Conservation (phyloP, 2,329 filamentous ascomycete genomes). For the Plenodomus tracheiphilus region DNA sequence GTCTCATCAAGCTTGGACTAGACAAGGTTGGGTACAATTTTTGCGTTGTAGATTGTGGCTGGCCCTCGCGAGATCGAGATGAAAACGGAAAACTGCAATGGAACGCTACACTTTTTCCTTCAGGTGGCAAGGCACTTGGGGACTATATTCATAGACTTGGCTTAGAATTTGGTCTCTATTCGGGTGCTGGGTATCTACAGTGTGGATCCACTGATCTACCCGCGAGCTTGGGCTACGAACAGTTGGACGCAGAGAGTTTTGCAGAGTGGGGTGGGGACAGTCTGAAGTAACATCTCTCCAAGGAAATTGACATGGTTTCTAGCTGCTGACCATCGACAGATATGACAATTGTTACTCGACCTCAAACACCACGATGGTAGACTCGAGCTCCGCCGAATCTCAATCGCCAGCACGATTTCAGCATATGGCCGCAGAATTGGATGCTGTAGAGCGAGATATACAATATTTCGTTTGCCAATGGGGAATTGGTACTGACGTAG, state of each 20-base stretch:
- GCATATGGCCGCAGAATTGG: constrained; percentile 30
- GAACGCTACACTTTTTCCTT: constrained; percentile 56
- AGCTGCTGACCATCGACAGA: constrained; percentile 43
- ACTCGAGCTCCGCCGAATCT: constrained; percentile 31
- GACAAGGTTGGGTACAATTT: constrained; percentile 58
- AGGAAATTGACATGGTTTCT: too few species aligned
- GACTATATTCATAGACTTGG: constrained; percentile 55
- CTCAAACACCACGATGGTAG: constrained; percentile 42
- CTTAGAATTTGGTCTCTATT: constrained; percentile 60
- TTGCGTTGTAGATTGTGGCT: constrained; percentile 64
- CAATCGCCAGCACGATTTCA: constrained; percentile 35
- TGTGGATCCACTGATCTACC: constrained; percentile 52
- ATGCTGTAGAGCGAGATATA: constrained; percentile 37
- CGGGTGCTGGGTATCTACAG: constrained; percentile 40
- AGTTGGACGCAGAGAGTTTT: constrained; percentile 61
- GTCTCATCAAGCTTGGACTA: constrained; percentile 57
- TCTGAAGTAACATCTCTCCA: too few species aligned
- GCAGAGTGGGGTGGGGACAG: constrained; percentile 47
- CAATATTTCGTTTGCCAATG: constrained; percentile 45
- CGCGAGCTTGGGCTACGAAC: constrained; percentile 56
- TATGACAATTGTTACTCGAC: constrained; percentile 38
- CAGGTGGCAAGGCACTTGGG: constrained; percentile 54
- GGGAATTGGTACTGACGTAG: constrained; percentile 42
- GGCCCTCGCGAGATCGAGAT: constrained; percentile 50
- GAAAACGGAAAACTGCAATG: constrained; percentile 54